A percentile compares a stretch with the other conserved stretches of the same genome.
Conservation (phyloP, 2,329 filamentous ascomycete species). For the Penicillium sp. region DNA sequence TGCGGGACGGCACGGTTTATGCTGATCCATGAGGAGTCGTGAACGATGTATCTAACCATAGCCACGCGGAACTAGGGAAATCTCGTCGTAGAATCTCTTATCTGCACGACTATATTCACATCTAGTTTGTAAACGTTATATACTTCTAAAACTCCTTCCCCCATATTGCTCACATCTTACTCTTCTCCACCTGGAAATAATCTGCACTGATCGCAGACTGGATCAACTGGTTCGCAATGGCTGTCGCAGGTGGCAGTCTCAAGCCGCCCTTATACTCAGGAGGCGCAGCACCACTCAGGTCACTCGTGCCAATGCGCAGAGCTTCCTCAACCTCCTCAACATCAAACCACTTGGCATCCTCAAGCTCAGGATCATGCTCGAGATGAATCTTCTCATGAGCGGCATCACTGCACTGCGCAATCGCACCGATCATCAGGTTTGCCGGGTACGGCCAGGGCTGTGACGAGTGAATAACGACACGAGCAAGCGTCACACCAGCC, state of each 20-base stretch:
- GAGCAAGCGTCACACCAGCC: constrained; percentile 70
- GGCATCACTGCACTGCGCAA: constrained; percentile 75
- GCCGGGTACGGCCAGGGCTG: constrained; percentile 88
- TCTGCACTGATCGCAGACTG: constrained; percentile 70
- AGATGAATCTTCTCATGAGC: constrained; percentile 77
- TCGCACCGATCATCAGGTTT: constrained; percentile 81
- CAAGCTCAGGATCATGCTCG: constrained; percentile 85
- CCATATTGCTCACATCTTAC: constrained; percentile 33
- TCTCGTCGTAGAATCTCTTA: background rate
- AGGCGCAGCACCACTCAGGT: constrained; percentile 63
- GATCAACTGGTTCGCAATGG: constrained; percentile 89
- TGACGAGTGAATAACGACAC: constrained; percentile 77
- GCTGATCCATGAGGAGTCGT: constrained; percentile 34
- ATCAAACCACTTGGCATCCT: constrained; percentile 83
- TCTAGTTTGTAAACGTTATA: background rate
- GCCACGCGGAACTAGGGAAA: background rate
- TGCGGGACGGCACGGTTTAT: constrained; percentile 45
- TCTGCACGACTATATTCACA: background rate
- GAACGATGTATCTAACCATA: background rate
- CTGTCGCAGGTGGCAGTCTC: constrained; percentile 77
- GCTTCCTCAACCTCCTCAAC: constrained; percentile 78
- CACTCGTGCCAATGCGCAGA: constrained; percentile 64
- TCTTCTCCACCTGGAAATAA: constrained; percentile 61
- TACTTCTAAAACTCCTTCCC: background rate
- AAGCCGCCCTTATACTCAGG: constrained; percentile 71